These are phyloP conservation scores for Priceomyces castillae DNA, from an alignment of 805 yeast species.

Conservation along the genomic window DNA sequence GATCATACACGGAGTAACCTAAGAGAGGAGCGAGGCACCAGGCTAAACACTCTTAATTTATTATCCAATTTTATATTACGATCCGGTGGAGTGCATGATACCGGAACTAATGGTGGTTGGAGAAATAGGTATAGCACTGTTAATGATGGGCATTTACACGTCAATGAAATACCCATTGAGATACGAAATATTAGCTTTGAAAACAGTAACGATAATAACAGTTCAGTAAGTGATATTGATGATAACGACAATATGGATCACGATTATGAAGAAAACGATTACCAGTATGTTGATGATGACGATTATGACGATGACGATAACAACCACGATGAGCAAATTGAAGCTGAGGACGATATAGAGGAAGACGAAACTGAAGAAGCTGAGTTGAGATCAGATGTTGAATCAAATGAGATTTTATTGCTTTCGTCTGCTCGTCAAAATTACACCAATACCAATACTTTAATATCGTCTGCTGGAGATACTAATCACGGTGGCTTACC, in stretches of 20 bases:
- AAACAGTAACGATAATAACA: background rate
- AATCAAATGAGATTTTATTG: conserved; percentile 20
- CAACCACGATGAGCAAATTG: conserved; percentile 16
- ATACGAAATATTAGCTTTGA: conserved; percentile 7
- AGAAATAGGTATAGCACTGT: conserved; percentile 9
- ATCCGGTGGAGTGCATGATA: conserved; percentile 2
- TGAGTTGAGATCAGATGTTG: conserved; percentile 14
- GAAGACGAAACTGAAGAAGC: conserved; percentile 11
- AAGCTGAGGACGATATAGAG: conserved; percentile 15
- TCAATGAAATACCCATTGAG: conserved; percentile 9
- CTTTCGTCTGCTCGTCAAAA: conserved; percentile 28
- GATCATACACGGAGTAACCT: conserved; percentile 6
- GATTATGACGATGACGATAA: conserved; percentile 13
- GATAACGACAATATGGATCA: conserved; percentile 2
- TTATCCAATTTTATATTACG: conserved; percentile 7
- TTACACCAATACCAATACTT: conserved; percentile 18
- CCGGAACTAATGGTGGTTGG: background rate
- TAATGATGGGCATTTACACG: conserved; percentile 8
- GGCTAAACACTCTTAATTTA: conserved; percentile 9
- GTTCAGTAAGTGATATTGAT: conserved; percentile 2
- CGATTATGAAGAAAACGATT: conserved; percentile 5
- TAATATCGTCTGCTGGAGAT: conserved; percentile 7
- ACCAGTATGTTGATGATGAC: conserved; percentile 5
- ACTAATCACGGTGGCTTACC: conserved; percentile 15
- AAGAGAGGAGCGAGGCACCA: conserved; percentile 3